Conservation (phyloP, 306 rosid genomes). For the Ormosia semicastrata region DNA sequence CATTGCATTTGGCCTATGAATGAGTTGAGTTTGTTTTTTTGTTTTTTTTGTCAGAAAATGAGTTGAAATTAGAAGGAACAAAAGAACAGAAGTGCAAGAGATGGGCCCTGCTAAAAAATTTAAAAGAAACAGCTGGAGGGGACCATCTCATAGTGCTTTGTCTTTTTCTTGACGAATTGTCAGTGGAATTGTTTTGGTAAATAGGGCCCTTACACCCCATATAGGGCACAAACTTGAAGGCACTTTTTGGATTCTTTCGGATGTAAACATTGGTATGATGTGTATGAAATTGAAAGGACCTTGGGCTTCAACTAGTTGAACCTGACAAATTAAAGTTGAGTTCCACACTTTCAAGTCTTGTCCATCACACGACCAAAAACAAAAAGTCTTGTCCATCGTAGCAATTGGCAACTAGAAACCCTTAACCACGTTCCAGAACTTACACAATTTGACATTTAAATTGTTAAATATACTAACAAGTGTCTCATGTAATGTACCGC, state of each 20-base stretch:
- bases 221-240: slow-evolving; percentile 39
- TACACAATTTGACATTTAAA: too few species aligned
- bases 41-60: too few species aligned
- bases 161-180: slow-evolving; percentile 28
- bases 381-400: too few species aligned
- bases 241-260: slow-evolving; percentile 59
- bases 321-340: background rate
- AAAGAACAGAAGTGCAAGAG: slow-evolving; percentile 11
- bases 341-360: background rate
- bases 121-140: slow-evolving; percentile 44
- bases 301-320: background rate
- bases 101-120: background rate
- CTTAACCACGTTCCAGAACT: too few species aligned
- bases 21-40: too few species aligned
- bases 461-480: too few species aligned
- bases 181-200: slow-evolving; percentile 39
- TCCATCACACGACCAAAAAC: too few species aligned
- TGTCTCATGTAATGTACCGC: too few species aligned
- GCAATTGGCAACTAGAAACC: too few species aligned
- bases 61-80: slow-evolving; percentile 15
- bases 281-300: slow-evolving; percentile 15
- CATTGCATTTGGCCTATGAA: background rate
- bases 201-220: too few species aligned
- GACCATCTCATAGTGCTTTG: slow-evolving; percentile 31
- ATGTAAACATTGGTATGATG: slow-evolving; percentile 28